Conservation (phyloP, 805 yeast species). For the Starmerella bombicola region DNA sequence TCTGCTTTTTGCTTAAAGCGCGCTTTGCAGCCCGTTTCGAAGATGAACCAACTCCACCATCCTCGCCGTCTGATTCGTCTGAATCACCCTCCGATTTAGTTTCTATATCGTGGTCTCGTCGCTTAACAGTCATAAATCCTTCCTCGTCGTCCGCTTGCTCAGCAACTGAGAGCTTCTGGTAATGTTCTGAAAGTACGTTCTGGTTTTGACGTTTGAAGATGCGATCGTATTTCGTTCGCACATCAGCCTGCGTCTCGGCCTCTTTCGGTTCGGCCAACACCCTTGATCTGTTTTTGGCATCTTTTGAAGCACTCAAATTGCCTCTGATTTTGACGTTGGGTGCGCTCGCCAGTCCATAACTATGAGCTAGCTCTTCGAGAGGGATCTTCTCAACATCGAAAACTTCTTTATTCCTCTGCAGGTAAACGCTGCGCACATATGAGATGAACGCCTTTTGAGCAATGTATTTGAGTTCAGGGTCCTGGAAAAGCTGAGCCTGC, state of each 20-base stretch:
- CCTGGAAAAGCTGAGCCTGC: conserved; percentile 82
- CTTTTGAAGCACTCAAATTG: conserved; percentile 11
- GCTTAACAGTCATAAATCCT: conserved; percentile 70
- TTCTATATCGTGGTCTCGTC: conserved; percentile 57
- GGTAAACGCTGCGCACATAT: conserved; percentile 68
- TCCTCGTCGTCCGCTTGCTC: conserved; percentile 33
- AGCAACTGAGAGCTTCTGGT: conserved; percentile 43
- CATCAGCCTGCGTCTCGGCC: no score
- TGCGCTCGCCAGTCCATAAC: conserved; percentile 90
- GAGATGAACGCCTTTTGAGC: conserved; percentile 95
- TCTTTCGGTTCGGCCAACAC: conserved; percentile 42
- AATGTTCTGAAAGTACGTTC: conserved; percentile 80
- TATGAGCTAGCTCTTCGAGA: conserved; percentile 69
- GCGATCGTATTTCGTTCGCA: conserved; percentile 79
- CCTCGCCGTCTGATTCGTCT: background rate
- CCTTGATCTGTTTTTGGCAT: conserved; percentile 61
- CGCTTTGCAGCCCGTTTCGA: conserved; percentile 77
- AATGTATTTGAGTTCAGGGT: conserved; percentile 79
- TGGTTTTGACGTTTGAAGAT: conserved; percentile 95
- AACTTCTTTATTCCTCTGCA: conserved; percentile 78
- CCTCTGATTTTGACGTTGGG: conserved; percentile 72
- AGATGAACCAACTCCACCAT: conserved; percentile 30
- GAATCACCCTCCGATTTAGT: conserved; percentile 27
- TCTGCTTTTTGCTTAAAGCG: conserved; percentile 70
- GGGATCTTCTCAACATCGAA: conserved; percentile 70